Evolutionary conservation across 106 monocot genomes (phyloP).

Genomic region (Allium sativum): DNA sequence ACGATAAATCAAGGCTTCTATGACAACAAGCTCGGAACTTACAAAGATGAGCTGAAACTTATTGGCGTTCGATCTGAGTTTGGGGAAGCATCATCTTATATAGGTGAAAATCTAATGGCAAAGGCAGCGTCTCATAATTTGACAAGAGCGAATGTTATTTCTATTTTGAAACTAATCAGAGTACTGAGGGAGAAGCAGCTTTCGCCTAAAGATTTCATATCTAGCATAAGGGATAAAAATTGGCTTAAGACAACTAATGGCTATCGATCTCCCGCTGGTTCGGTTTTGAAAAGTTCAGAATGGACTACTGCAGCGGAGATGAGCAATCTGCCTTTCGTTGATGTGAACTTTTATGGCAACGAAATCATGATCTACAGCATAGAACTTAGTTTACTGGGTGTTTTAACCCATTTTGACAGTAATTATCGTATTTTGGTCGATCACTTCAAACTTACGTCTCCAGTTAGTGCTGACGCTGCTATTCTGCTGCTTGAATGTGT

Average conservation of each 20-base stretch:
- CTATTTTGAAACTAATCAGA: slow-evolving; percentile 35
- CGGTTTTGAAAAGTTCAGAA: slow-evolving; percentile 22
- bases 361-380: slow-evolving; percentile 15
- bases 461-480: slow-evolving; percentile 10
- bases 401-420: slow-evolving; percentile 9
- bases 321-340: slow-evolving; percentile 35
- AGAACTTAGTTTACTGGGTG: slow-evolving; percentile 42
- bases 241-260: slow-evolving; percentile 34
- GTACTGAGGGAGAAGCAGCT: slow-evolving; percentile 27
- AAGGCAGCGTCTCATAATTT: slow-evolving; percentile 5
- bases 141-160: slow-evolving; percentile 32
- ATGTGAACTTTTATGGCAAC: slow-evolving; percentile 24
- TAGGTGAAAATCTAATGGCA: slow-evolving; percentile 26
- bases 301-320: slow-evolving; percentile 24
- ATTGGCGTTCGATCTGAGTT: slow-evolving; percentile 45
- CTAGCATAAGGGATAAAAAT: slow-evolving; percentile 14
- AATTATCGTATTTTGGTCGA: slow-evolving; percentile 21
- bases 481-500: slow-evolving; percentile 28
- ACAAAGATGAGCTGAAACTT: slow-evolving; percentile 27
- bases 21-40: slow-evolving; percentile 3
- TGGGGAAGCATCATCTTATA: slow-evolving; percentile 21
- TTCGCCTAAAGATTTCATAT: slow-evolving; percentile 14
- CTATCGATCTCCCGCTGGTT: slow-evolving; percentile 17
- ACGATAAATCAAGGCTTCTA: slow-evolving; percentile 30
- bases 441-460: slow-evolving; percentile 14